A percentile compares a stretch with the other conserved stretches of the same genome.
Conservation (phyloP, 2,329 filamentous ascomycete genomes). For the Fusarium sp. region DNA sequence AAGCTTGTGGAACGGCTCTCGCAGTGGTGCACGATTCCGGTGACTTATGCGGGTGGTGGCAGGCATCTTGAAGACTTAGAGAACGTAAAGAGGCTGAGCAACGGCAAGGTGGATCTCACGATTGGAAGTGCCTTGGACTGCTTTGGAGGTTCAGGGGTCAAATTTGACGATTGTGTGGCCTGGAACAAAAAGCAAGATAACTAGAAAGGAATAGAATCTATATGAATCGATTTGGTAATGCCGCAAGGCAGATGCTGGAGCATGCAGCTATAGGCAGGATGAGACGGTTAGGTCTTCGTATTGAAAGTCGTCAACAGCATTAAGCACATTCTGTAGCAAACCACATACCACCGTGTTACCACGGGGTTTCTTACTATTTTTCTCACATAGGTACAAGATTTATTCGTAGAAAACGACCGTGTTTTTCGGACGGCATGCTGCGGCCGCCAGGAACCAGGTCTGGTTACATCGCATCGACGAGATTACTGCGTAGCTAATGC, state of each 20-base stretch:
- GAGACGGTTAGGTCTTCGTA: background rate
- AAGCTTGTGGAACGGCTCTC: constrained; percentile 79
- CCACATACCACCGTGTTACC: no score
- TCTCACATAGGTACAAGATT: background rate
- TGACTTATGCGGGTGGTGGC: constrained; percentile 97
- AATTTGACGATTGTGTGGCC: constrained; percentile 84
- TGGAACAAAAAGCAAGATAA: constrained; percentile 74
- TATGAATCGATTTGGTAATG: background rate
- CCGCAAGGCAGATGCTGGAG: background rate
- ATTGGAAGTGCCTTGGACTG: constrained; percentile 97
- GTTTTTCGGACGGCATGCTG: constrained; percentile 1
- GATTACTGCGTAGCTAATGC: background rate
- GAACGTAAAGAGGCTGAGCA: constrained; percentile 79
- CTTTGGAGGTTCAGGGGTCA: constrained; percentile 88
- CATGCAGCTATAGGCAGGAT: background rate
- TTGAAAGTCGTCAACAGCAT: background rate
- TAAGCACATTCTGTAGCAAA: no score
- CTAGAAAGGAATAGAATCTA: constrained; percentile 16
- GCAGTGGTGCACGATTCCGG: constrained; percentile 88
- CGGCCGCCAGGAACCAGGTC: constrained; percentile 13
- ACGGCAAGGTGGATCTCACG: constrained; percentile 86
- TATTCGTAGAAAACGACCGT: background rate
- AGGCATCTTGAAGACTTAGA: constrained; percentile 83
- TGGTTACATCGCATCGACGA: constrained; percentile 24
- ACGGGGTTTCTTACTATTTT: background rate